Base-by-base conservation (phyloP, 148 eudicot genomes). In the Vaccinium vitisidaea region DNA sequence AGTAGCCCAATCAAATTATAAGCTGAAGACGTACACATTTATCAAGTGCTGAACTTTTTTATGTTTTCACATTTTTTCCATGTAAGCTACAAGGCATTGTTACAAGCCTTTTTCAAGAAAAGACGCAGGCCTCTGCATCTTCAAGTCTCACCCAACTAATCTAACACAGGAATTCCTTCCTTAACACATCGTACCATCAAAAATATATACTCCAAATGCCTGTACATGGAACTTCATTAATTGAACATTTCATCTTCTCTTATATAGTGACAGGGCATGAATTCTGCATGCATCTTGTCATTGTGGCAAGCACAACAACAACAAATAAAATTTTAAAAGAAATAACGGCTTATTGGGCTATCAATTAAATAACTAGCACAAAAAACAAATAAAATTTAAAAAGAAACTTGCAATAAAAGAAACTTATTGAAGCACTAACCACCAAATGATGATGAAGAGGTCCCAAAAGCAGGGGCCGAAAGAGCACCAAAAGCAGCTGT, bases 401-500 rank as follows among this genome's bases (percentile, higher is more conserved):
- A 77, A 52, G 39, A 77, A 77, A 12, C 27, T n/a, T n/a, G 43
- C 43, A 39, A 39, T 39, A 3, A 39, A 77, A 52, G 39, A 77
- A 77, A 12, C 27, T n/a, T n/a, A 12, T 11, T 11, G 39, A 69
- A 27, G 16, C 2, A 18, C 19, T 13, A 39, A 55, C 85, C 85
- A 69, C 36, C 76, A 74, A 49, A 6, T 16, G 86, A 56, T 58
- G 84, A 65, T 18, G 80, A 13, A 25, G 39, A 10, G 25, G 70
- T 75, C 39, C 46, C 48, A 70, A 27, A 52, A 50, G 80, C 5
- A 16, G 84, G 58, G 55, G 65, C 46, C 1, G 67, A 73, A 49
- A 39, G 7, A 58, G 49, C 12, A 67, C 73, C 46, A 48, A 83
- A 75, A 61, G 70, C 53, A 81, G 83, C 16, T 15, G 43, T 30